Evolutionary conservation across 805 yeast genomes (phyloP), one percentile per base, ranked within the genome.

Genomic region (Hemisphaericaspora nanyangensis): DNA sequence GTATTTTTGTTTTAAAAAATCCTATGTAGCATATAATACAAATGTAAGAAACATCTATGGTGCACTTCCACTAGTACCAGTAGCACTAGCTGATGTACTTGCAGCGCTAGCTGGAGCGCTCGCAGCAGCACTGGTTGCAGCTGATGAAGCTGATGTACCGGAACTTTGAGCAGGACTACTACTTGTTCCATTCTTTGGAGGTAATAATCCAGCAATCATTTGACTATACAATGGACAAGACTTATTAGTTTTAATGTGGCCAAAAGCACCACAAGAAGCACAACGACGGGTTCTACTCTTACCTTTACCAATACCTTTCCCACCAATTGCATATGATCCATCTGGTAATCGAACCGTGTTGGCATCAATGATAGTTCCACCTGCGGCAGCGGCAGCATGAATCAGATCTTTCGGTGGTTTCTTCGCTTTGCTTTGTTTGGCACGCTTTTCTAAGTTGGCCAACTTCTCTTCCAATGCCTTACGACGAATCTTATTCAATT

Each of bases 201-300:
- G 42, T 16, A 39, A 39, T 15, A 29, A 25, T 1, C 65, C 66
- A 1, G 63, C 68, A 37, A 58, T 51, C 8, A 65, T 60, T 38
- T 61, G 61, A 22, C 47, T 42, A 56, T 85, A 91, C 76, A 89
- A 73, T 12, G 98, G 99, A 65, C 99, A 91, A 2, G 91, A 68
- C 54, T 83, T 84, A 58, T 88, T 89, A 2, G 99, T 91, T 57
- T 93, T 76, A 45, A 91, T 91, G 59, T 91, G 99, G 0, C 98
- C 99, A 46, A 85, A 74, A 10, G 91, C 93, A 17, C 98, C 98
- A 72, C 99, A 91, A 0, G 93, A 83, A 3, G 95, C 90, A 65
- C 99, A 91, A 54, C 87, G 79, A 57, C 99, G 72, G 7, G 84
- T 82, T 5, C 79, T 80, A 22, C 82, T 72, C 51, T 82, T 82